Conservation (phyloP, 225 moss, liverwort and hornwort genomes). For the Ulota crispa region DNA sequence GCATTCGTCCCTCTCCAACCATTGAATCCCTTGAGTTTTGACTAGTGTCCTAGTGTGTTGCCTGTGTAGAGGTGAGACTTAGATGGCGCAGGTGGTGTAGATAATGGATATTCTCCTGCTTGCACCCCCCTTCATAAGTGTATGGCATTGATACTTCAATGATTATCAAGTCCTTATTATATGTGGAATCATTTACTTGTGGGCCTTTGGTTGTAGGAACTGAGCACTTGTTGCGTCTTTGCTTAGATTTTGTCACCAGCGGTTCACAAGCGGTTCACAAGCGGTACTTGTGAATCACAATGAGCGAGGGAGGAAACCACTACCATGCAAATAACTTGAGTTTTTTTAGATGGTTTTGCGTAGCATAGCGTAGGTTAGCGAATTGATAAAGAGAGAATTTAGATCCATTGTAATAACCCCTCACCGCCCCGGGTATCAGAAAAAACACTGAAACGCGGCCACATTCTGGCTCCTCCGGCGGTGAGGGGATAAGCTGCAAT, state of each 20-base stretch:
- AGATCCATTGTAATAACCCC: not conserved
- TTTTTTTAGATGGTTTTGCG: not conserved
- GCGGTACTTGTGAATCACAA: constrained; percentile 2
- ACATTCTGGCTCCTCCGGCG: too few species aligned
- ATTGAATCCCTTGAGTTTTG: constrained; percentile 33
- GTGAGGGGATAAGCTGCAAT: not conserved
- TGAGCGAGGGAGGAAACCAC: not conserved
- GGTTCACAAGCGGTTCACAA: constrained; percentile 15
- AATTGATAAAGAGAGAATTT: not conserved
- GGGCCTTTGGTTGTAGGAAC: constrained; percentile 9
- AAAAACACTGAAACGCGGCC: too few species aligned
- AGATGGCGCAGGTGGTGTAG: constrained; percentile 32
- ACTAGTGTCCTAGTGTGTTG: constrained; percentile 23
- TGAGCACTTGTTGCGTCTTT: constrained; percentile 7
- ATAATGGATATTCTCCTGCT: constrained; percentile 33
- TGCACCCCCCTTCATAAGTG: constrained; percentile 32
- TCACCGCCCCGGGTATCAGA: too few species aligned
- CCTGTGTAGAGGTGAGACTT: constrained; percentile 39
- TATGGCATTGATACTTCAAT: constrained; percentile 26
- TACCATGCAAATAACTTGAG: not conserved
- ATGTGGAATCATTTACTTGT: constrained; percentile 20
- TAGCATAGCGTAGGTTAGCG: not conserved
- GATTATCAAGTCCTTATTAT: constrained; percentile 31
- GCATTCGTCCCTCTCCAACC: constrained; percentile 31
- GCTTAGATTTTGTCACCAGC: not conserved